Evolutionary conservation across 2,329 filamentous ascomycete genomes (phyloP), one percentile per base, ranked within the genome.

Genomic region (Sporothrix sp.): DNA sequence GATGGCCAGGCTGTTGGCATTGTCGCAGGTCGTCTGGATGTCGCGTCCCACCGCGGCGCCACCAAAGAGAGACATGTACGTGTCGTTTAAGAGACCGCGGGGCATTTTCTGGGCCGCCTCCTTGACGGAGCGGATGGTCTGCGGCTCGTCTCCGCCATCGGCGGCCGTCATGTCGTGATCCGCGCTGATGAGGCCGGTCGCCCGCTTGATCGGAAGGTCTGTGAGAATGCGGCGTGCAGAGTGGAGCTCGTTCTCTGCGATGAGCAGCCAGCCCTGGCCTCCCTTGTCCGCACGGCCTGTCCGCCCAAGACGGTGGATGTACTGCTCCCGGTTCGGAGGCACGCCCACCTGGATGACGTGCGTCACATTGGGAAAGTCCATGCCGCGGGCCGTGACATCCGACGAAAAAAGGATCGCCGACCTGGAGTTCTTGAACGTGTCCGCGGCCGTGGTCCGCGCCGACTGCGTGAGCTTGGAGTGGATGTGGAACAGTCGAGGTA

Each of bases 331-430:
- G 55, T 73, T 70, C 1, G 65, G 63, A 3, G 79, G 75, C 14
- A 74, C 53, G 48, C 78, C 76, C 7, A 81, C 60, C 61, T 82
- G 79, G 54, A 82, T 71, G 52, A 82, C 77, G 57, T 81, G 76
- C n/a, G 74, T 76, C 43, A 82, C 78, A 39, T 73, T 68, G 23
- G 63, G 63, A 43, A 66, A 65, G 43, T 91, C 86, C 82, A 91
- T 88, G 58, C 86, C 86, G 65, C 86, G 75, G 11, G 86, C 85
- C 6, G 85, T 86, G 28, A 91, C 85, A 64, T 91, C 86, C 2
- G 85, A 87, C 2, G 86, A 87, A 62, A 89, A 76, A 40, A 90
- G 72, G 51, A 91, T 72, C 25, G 74, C 87, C 28, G 74, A 75
- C 25, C 68, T 62, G n/a, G 78, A 68, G 13, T 60, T 61, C 40